phyloP scores from a whole-genome alignment of 208 protist genomes.

The Trypanosoma conorhini region DNA sequence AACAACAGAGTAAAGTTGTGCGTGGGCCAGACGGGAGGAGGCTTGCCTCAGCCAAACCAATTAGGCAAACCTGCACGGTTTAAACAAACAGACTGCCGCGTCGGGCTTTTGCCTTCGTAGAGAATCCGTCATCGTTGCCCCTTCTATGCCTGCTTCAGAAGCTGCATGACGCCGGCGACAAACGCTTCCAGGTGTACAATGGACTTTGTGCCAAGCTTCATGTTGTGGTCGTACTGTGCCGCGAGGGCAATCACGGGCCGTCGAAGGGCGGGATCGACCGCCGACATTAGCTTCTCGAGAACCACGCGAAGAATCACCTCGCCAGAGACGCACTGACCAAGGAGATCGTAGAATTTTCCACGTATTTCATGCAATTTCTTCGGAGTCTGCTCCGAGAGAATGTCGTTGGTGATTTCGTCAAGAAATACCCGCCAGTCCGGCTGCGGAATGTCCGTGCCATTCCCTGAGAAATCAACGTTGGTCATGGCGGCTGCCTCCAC shows the following conservation, averaged over 20 bases:
- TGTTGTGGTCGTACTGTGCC: constrained; percentile 96
- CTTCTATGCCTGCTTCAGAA: constrained; percentile 52
- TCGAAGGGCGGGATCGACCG: constrained; percentile 73
- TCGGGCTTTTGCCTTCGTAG: neutral
- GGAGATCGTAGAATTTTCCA: constrained; percentile 97
- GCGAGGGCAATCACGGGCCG: constrained; percentile 89
- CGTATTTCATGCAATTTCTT: constrained; percentile 93
- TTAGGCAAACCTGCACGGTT: neutral
- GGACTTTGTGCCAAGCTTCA: constrained; percentile 96
- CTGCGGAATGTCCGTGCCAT: constrained; percentile 67
- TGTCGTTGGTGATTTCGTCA: constrained; percentile 86
- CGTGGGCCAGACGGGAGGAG: neutral
- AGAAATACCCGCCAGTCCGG: constrained; percentile 98
- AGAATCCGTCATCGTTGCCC: neutral
- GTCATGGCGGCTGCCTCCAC: constrained; percentile 94
- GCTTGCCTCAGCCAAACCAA: neutral
- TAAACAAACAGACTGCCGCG: neutral
- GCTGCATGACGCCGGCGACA: constrained; percentile 83
- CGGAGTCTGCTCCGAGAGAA: constrained; percentile 96
- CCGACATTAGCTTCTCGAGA: constrained; percentile 74
- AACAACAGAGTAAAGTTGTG: neutral
- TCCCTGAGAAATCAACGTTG: constrained; percentile 82
- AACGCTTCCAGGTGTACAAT: constrained; percentile 99
- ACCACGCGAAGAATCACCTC: constrained; percentile 94
- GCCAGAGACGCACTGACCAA: constrained; percentile 98